Evolutionary conservation across 148 eudicot species (phyloP).

Genomic region (Limonium bicolor): DNA sequence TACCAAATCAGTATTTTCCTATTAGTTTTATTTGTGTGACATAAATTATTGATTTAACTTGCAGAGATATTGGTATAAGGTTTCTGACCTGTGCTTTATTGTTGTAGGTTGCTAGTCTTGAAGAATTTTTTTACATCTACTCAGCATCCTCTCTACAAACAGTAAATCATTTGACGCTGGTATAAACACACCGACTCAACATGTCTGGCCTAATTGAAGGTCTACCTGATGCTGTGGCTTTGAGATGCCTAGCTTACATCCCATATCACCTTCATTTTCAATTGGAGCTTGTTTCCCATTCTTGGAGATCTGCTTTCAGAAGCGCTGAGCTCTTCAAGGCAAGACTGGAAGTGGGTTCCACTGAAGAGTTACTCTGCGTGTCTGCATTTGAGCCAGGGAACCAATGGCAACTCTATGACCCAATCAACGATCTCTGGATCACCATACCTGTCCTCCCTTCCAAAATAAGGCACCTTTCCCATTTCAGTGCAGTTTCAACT

Average conservation of each 20-base stretch:
- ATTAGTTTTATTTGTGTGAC: no score
- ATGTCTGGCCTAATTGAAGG: conserved; percentile 84
- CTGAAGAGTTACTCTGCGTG: conserved; percentile 66
- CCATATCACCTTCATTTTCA: conserved; percentile 70
- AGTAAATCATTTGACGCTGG: no score
- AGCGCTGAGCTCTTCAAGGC: conserved; percentile 75
- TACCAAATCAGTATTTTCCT: no score
- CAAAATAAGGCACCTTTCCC: conserved; percentile 68
- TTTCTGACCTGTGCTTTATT: no score
- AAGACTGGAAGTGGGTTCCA: conserved; percentile 48
- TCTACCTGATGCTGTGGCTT: conserved; percentile 86
- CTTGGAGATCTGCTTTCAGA: conserved; percentile 70
- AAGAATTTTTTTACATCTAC: no score
- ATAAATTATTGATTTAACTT: no score
- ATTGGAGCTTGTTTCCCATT: conserved; percentile 58
- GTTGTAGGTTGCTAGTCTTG: no score
- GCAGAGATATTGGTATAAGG: no score
- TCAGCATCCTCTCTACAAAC: no score
- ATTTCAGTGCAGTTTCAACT: conserved; percentile 67
- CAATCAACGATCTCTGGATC: conserved; percentile 58
- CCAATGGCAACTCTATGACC: conserved; percentile 81
- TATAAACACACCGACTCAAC: no score
- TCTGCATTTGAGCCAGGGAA: conserved; percentile 93
- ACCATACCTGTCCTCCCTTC: conserved; percentile 79
- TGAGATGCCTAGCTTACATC: conserved; percentile 86